These are phyloP conservation scores for Neurospora terricola DNA, from an alignment of 495 filamentous ascomycete species.

Conservation along the genomic window DNA sequence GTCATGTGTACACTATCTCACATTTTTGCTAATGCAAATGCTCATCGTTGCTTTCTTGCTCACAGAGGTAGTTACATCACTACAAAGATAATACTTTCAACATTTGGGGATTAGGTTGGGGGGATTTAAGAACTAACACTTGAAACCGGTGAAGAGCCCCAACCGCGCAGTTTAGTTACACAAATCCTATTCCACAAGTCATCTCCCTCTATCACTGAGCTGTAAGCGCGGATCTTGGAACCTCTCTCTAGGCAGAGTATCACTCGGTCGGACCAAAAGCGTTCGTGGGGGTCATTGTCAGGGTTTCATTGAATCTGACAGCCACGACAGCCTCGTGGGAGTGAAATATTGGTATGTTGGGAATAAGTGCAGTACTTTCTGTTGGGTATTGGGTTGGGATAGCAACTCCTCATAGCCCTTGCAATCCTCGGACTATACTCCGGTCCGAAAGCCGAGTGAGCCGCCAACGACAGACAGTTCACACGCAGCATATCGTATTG, in stretches of 20 bases:
- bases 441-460: neutral
- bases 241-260: neutral
- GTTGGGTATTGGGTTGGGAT: neutral
- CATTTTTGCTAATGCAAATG: no score
- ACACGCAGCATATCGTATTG: neutral
- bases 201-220: neutral
- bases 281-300: neutral
- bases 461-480: no score
- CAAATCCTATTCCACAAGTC: neutral
- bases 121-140: no score
- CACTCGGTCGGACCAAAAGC: neutral
- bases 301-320: neutral
- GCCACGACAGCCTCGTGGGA: neutral
- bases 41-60: no score
- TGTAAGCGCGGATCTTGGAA: neutral
- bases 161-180: neutral
- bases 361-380: neutral
- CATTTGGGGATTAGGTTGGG: no score
- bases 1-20: no score
- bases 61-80: no score
- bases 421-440: neutral
- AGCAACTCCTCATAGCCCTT: rapidly evolving
- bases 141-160: no score
- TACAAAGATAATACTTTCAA: no score
- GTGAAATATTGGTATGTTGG: neutral